Percentiles rank a stretch among this genome's conserved stretches.
Conservation (phyloP, 2,329 filamentous ascomycete genomes). For the Neoarthrinium moseri region DNA sequence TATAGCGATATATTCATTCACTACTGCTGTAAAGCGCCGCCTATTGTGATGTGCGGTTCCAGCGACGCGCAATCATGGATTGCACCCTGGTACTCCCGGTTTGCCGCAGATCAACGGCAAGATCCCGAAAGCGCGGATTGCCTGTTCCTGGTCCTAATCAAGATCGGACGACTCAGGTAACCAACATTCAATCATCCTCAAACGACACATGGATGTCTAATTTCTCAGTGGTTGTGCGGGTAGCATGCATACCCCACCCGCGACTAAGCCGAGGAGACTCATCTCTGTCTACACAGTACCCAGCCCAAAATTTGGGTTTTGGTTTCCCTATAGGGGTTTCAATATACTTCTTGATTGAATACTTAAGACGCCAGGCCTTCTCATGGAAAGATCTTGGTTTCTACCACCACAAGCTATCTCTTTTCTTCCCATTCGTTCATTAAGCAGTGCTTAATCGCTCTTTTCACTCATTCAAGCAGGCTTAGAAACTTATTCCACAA, state of each 20-base stretch:
- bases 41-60: background rate
- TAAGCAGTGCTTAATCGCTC: conserved; percentile 9
- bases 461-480: conserved; percentile 6
- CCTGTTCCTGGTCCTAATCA: background rate
- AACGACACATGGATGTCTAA: conserved; percentile 1
- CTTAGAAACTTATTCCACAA: background rate
- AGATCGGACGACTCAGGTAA: background rate
- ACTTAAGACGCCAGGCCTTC: too few species aligned
- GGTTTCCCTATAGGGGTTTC: background rate
- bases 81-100: background rate
- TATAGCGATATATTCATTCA: background rate
- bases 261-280: background rate
- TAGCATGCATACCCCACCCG: background rate
- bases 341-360: background rate
- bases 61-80: background rate
- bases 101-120: background rate
- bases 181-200: conserved; percentile 3
- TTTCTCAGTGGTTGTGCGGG: background rate
- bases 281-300: background rate
- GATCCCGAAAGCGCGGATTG: background rate
- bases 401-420: background rate
- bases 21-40: background rate
- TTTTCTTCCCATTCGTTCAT: conserved; percentile 4
- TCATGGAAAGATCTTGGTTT: background rate
- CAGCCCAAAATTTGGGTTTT: background rate